Conservation (phyloP, 495 filamentous ascomycete species). For the Neurospora cerealis region DNA sequence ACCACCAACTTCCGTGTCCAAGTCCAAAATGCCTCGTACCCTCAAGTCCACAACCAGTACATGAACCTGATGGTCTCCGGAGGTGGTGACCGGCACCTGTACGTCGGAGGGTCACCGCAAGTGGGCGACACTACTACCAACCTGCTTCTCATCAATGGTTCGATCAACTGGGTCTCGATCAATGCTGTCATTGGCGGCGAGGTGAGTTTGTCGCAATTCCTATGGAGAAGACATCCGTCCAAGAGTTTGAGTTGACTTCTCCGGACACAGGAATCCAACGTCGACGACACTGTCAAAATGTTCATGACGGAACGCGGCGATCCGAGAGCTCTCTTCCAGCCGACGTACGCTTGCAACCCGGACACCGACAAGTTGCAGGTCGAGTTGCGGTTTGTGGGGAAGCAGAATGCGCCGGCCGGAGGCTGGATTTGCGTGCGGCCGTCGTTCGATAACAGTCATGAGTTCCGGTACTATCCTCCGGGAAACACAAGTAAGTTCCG, state of each 20-base stretch:
- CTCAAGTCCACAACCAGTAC: constrained; percentile 38
- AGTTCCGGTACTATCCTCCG: constrained; percentile 37
- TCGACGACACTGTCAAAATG: constrained; percentile 46
- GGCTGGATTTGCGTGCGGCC: constrained; percentile 35
- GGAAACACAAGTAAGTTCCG: constrained; percentile 31
- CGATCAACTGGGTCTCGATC: constrained; percentile 25
- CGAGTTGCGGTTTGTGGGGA: constrained; percentile 28
- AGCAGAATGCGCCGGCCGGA: constrained; percentile 23
- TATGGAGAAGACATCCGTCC: too few species aligned
- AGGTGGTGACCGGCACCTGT: constrained; percentile 40
- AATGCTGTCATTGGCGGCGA: constrained; percentile 38
- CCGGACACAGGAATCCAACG: constrained; percentile 16
- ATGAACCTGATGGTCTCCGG: constrained; percentile 41
- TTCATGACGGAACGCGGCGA: constrained; percentile 45
- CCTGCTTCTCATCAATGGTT: constrained; percentile 36
- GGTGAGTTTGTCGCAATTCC: constrained; percentile 16
- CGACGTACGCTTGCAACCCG: constrained; percentile 40
- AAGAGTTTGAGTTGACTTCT: neutral
- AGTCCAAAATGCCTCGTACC: constrained; percentile 40
- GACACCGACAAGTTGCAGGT: constrained; percentile 35
- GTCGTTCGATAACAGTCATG: constrained; percentile 28
- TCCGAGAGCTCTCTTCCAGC: constrained; percentile 36
- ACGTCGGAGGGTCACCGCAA: constrained; percentile 27
- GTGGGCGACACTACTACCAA: constrained; percentile 35
- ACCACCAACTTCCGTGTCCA: constrained; percentile 32